Conservation (phyloP, 192 early-diverging fungal genomes). For the Backusella sp. region DNA sequence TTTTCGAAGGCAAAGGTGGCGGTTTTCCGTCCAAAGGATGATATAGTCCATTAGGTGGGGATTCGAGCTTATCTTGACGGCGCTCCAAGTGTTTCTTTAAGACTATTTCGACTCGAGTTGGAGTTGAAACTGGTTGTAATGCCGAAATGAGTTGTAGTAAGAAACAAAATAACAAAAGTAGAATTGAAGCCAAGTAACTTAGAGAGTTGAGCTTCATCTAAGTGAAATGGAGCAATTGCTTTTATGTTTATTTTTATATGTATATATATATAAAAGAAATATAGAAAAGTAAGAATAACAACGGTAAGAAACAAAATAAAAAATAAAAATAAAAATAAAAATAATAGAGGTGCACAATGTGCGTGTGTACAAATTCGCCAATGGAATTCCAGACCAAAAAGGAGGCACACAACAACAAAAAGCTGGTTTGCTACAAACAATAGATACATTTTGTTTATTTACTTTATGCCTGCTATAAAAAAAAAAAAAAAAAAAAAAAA, state of each 20-base stretch:
- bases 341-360: background rate
- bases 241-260: background rate
- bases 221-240: constrained; percentile 6
- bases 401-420: background rate
- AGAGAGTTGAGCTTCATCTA: constrained; percentile 6
- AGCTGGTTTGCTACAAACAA: background rate
- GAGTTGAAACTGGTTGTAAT: constrained; percentile 5
- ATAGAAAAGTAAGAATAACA: background rate
- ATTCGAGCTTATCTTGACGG: background rate
- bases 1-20: background rate
- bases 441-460: background rate
- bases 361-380: background rate
- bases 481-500: background rate
- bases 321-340: background rate
- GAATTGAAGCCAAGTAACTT: constrained; percentile 6
- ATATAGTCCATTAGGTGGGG: background rate
- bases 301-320: background rate
- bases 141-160: background rate
- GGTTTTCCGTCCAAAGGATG: background rate
- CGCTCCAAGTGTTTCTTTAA: background rate
- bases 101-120: background rate
- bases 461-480: background rate
- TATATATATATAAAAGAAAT: background rate
- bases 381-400: background rate
- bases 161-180: constrained; percentile 8